Evolutionary conservation across 148 eudicot species (phyloP).

Genomic region (Arctostaphylos glauca): DNA sequence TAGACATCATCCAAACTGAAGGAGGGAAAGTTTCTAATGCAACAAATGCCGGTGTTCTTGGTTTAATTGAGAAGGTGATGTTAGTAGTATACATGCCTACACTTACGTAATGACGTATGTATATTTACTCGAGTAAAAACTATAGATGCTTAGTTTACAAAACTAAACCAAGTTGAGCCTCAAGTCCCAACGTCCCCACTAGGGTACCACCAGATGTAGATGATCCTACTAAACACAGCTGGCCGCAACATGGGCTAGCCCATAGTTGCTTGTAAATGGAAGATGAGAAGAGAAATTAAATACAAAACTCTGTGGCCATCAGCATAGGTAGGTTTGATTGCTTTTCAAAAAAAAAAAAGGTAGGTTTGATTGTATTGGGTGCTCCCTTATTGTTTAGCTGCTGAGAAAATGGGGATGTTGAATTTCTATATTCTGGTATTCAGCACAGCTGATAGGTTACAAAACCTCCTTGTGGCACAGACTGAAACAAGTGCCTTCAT

Average conservation of each 20-base stretch:
- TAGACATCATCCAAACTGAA: constrained; percentile 84
- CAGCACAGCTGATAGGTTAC: not conserved
- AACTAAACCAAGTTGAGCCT: too few relatives aligned
- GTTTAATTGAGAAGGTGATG: constrained; percentile 80
- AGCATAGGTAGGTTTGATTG: not conserved
- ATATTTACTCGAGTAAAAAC: not conserved
- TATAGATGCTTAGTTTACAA: not conserved
- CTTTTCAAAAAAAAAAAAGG: too few relatives aligned
- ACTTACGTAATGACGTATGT: not conserved
- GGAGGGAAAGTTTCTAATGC: constrained; percentile 88
- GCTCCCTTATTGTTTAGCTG: not conserved
- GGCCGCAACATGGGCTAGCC: too few relatives aligned
- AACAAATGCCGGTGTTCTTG: constrained; percentile 76
- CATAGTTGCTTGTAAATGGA: not conserved
- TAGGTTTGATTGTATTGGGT: not conserved
- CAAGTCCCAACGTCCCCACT: too few relatives aligned
- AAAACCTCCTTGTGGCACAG: not conserved
- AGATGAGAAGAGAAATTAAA: not conserved
- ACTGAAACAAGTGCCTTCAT: not conserved
- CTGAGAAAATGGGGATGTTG: not conserved
- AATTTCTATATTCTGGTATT: not conserved
- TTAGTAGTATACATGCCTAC: not conserved
- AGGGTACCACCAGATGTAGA: too few relatives aligned
- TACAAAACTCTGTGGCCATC: not conserved
- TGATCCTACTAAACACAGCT: too few relatives aligned